Percentiles rank a stretch among this genome's conserved stretches.
Evolutionary conservation across 225 moss, liverwort and hornwort species (phyloP).

Genomic region (Neckera pumila): DNA sequence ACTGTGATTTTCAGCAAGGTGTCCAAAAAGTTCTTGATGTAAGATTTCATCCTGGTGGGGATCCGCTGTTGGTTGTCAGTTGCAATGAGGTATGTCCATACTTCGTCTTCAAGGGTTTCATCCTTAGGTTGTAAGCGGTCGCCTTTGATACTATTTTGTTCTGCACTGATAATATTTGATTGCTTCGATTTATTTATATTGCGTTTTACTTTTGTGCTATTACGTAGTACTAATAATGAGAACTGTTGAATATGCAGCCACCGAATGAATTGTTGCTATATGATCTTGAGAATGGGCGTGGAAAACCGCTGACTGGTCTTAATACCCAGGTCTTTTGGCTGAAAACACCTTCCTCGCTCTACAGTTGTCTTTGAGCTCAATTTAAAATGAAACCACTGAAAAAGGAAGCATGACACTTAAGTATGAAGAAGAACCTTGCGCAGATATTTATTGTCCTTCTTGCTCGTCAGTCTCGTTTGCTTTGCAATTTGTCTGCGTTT

Average conservation of each 20-base stretch:
- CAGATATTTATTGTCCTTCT: neutral
- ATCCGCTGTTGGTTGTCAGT: constrained; percentile 76
- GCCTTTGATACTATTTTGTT: neutral
- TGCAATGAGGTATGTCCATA: constrained; percentile 68
- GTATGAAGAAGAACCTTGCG: neutral
- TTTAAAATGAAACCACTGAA: neutral
- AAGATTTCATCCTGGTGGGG: constrained; percentile 79
- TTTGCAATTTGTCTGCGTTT: neutral
- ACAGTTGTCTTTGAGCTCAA: neutral
- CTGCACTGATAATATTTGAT: neutral
- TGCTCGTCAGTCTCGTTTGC: neutral
- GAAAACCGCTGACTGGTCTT: constrained; percentile 69
- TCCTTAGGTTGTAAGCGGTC: neutral
- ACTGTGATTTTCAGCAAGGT: constrained; percentile 59
- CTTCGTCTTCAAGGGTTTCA: neutral
- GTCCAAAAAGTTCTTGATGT: constrained; percentile 93
- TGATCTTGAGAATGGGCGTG: constrained; percentile 74
- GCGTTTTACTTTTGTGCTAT: neutral
- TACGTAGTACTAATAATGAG: neutral
- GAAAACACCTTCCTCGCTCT: neutral
- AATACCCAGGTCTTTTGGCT: constrained; percentile 58
- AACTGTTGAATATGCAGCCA: constrained; percentile 34
- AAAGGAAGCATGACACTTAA: neutral
- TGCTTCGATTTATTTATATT: neutral
- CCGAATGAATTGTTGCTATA: constrained; percentile 87